Conservation (phyloP, 2,329 filamentous ascomycete species). For the Phialophora chinensis region DNA sequence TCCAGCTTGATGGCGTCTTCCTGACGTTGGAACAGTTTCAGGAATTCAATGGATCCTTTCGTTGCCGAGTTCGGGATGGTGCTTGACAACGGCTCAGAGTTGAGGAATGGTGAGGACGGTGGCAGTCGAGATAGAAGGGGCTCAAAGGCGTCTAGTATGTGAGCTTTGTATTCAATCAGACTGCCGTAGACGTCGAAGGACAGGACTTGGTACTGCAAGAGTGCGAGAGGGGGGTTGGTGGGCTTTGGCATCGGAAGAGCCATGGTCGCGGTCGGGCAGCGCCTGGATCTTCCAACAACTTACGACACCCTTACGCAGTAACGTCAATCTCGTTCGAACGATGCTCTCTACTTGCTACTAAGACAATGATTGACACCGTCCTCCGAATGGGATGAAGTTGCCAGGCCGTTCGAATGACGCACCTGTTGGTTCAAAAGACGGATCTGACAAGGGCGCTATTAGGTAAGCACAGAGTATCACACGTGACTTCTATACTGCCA, state of each 20-base stretch:
- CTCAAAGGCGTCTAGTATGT: conserved; percentile 62
- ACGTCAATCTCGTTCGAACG: neutral
- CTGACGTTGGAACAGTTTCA: conserved; percentile 54
- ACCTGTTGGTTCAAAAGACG: neutral
- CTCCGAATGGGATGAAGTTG: neutral
- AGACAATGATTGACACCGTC: neutral
- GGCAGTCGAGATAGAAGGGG: conserved; percentile 44
- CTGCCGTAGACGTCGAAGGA: conserved; percentile 84
- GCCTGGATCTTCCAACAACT: neutral
- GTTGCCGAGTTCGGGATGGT: conserved; percentile 33
- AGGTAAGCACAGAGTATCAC: neutral
- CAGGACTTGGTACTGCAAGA: conserved; percentile 52
- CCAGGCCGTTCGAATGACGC: neutral
- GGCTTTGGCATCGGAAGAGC: conserved; percentile 38
- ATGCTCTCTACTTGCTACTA: neutral
- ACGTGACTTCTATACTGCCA: neutral
- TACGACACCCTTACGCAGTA: neutral
- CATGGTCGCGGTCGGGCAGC: conserved; percentile 8
- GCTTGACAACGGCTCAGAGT: conserved; percentile 40
- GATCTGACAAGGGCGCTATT: neutral
- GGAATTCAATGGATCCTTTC: conserved; percentile 47
- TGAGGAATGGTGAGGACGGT: conserved; percentile 38
- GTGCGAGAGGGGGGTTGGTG: conserved; percentile 33
- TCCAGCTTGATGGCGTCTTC: conserved; percentile 57
- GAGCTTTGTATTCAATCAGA: conserved; percentile 76